These are phyloP conservation scores for Onygenales sp. DNA, from an alignment of 2,329 filamentous ascomycete genomes.

Conservation along the genomic window DNA sequence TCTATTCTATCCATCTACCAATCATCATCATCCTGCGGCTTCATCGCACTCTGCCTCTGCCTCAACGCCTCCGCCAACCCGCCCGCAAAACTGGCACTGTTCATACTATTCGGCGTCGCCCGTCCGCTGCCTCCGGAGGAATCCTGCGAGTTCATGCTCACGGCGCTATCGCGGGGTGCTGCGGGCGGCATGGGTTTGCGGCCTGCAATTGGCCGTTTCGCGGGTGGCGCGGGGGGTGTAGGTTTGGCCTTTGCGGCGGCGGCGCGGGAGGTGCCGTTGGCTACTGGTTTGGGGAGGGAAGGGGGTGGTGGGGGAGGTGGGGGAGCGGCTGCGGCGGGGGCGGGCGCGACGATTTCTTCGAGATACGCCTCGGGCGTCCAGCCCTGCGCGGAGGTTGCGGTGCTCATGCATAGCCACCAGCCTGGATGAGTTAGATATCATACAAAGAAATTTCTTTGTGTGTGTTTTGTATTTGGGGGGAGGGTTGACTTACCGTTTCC, in stretches of 20 bases:
- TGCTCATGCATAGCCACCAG: conserved; percentile 88
- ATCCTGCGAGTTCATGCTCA: conserved; percentile 39
- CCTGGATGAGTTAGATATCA: conserved; percentile 44
- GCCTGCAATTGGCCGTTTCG: conserved; percentile 64
- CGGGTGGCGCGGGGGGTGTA: conserved; percentile 65
- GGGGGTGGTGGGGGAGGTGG: conserved; percentile 44
- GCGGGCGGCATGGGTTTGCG: conserved; percentile 61
- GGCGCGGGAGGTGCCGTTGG: conserved; percentile 29
- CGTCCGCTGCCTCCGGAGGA: conserved; percentile 56
- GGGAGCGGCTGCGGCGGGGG: conserved; percentile 51
- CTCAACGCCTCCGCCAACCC: conserved; percentile 71
- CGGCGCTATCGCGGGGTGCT: conserved; percentile 57
- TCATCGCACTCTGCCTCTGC: conserved; percentile 68
- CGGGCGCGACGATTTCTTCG: conserved; percentile 56
- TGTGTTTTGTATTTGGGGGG: neutral
- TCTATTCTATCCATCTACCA: neutral
- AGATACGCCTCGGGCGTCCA: conserved; percentile 95
- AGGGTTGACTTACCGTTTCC: conserved; percentile 63
- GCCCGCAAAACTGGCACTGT: conserved; percentile 56
- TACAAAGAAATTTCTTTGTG: neutral
- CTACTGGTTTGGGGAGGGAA: conserved; percentile 34
- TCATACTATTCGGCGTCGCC: conserved; percentile 53
- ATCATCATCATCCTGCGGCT: conserved; percentile 57
- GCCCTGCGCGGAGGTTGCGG: conserved; percentile 60
- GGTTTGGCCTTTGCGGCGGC: conserved; percentile 52